Percentiles rank a stretch among this genome's conserved stretches.
phyloP scores from a whole-genome alignment of 257 asterid genomes.

The Cordia subcordata region DNA sequence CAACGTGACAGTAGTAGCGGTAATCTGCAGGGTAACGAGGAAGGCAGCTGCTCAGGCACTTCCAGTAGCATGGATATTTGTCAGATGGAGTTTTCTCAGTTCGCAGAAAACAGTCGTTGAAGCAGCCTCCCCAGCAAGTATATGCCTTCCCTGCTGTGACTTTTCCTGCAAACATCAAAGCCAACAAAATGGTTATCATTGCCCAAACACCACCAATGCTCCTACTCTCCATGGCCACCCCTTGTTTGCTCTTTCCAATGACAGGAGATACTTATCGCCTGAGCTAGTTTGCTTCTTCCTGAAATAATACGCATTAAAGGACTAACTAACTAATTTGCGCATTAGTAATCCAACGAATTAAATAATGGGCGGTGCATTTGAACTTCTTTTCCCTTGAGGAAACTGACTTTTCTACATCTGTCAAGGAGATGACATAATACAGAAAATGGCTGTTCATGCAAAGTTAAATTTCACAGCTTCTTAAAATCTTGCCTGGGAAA shows the following conservation, averaged over 20 bases:
- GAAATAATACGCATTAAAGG: not conserved
- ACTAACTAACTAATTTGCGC: not conserved
- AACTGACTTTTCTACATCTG: too few relatives aligned
- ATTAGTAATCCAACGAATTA: not conserved
- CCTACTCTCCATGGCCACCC: not conserved
- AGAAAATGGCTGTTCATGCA: too few relatives aligned
- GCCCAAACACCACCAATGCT: not conserved
- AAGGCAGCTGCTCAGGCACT: constrained; percentile 8
- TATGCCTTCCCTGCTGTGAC: not conserved
- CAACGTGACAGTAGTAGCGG: not conserved
- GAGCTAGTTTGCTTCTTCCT: not conserved
- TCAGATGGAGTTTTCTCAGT: not conserved
- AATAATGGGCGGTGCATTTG: too few relatives aligned
- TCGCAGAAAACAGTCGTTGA: constrained; percentile 8
- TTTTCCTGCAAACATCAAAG: not conserved
- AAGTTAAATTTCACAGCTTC: too few relatives aligned
- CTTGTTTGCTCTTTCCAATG: not conserved
- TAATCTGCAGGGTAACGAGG: not conserved
- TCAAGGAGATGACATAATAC: too few relatives aligned
- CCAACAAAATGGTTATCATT: not conserved
- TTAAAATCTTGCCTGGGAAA: too few relatives aligned
- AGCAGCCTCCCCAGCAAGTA: constrained; percentile 18
- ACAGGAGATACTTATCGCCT: not conserved
- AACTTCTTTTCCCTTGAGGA: too few relatives aligned
- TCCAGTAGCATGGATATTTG: constrained; percentile 1